Percentiles rank a stretch among this genome's conserved stretches.
Evolutionary conservation across 2,329 filamentous ascomycete species (phyloP).

Genomic region (Ilyonectria robusta): DNA sequence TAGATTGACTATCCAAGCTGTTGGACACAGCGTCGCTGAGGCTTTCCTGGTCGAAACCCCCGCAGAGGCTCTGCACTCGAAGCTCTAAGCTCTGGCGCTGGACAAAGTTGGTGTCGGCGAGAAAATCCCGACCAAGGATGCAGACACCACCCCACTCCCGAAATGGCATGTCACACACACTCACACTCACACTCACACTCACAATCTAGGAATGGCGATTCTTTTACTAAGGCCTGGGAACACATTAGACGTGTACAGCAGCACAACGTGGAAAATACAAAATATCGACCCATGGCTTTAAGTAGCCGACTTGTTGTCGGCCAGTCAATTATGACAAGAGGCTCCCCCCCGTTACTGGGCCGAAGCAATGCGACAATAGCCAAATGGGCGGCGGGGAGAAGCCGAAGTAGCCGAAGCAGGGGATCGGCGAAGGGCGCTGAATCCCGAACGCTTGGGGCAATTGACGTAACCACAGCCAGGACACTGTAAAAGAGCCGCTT

Average conservation of each 20-base stretch:
- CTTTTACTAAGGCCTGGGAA: background rate
- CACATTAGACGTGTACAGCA: background rate
- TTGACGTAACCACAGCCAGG: slow-evolving; percentile 39
- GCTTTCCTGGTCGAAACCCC: background rate
- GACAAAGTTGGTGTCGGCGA: slow-evolving; percentile 9
- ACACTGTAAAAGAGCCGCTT: background rate
- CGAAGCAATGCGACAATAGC: slow-evolving; percentile 47
- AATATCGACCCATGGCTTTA: slow-evolving; percentile 8
- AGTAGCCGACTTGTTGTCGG: background rate
- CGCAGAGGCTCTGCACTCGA: background rate
- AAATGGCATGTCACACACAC: background rate
- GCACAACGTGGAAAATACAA: background rate
- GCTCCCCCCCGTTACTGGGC: slow-evolving; percentile 26
- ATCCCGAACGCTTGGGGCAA: slow-evolving; percentile 41
- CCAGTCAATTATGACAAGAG: background rate
- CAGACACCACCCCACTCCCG: background rate
- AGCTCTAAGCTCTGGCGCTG: background rate
- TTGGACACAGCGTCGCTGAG: background rate
- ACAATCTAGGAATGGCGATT: background rate
- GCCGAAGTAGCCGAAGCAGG: slow-evolving; percentile 40
- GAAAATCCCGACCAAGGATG: slow-evolving; percentile 15
- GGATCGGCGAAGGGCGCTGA: slow-evolving; percentile 35
- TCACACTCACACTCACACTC: background rate
- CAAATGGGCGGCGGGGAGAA: slow-evolving; percentile 34
- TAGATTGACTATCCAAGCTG: background rate